A percentile compares a stretch with the other conserved stretches of the same genome.
Conservation (phyloP, 805 yeast genomes). For the Sugiyamaella marilandica region DNA sequence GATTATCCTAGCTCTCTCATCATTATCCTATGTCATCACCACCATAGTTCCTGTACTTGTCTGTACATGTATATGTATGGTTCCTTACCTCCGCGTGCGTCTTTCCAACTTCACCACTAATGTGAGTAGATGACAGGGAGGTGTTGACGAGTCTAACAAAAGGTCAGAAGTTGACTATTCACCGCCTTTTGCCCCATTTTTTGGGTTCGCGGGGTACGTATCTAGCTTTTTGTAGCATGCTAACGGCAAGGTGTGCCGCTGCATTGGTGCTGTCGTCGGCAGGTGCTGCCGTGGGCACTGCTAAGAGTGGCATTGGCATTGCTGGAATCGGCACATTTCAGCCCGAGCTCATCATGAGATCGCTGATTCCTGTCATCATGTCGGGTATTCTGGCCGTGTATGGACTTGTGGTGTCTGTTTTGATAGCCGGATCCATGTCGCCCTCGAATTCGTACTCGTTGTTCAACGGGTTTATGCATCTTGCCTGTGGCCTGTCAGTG, state of each 20-base stretch:
- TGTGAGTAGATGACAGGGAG: background rate
- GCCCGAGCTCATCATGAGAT: slow-evolving; percentile 93
- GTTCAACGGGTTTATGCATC: slow-evolving; percentile 96
- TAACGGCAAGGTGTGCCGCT: slow-evolving; percentile 57
- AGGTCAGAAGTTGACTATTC: slow-evolving; percentile 49
- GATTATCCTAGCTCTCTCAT: background rate
- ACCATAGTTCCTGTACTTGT: background rate
- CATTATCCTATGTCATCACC: background rate
- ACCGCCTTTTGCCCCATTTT: slow-evolving; percentile 93
- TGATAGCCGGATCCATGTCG: slow-evolving; percentile 77
- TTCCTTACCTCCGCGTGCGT: background rate
- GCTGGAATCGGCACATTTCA: slow-evolving; percentile 96
- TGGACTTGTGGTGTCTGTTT: slow-evolving; percentile 93
- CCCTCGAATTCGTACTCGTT: slow-evolving; percentile 78
- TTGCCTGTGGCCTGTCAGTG: slow-evolving; percentile 92
- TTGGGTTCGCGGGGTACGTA: slow-evolving; percentile 86
- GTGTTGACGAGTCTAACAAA: background rate
- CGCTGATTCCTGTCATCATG: slow-evolving; percentile 93
- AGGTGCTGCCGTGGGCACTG: slow-evolving; percentile 99
- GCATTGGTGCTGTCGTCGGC: slow-evolving; percentile 88
- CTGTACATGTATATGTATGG: background rate
- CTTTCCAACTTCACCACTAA: background rate
- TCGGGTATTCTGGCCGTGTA: slow-evolving; percentile 95
- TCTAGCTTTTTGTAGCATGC: background rate
- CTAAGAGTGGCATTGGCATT: slow-evolving; percentile 97